Conservation (phyloP, 2,329 filamentous ascomycete genomes). For the Pseudogymnoascus sp. region DNA sequence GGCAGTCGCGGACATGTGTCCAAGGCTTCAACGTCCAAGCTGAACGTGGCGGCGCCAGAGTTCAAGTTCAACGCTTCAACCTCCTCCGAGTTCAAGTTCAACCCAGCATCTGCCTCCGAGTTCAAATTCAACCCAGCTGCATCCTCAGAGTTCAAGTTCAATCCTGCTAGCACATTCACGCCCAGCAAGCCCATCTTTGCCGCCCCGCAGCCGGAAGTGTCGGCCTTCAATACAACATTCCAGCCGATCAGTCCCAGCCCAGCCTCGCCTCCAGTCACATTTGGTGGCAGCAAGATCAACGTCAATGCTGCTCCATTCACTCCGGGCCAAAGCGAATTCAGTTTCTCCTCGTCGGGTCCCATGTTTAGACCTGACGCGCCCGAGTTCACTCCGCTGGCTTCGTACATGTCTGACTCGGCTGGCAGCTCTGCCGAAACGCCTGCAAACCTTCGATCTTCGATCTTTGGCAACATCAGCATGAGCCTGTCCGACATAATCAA, state of each 20-base stretch:
- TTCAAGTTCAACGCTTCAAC: constrained; percentile 61
- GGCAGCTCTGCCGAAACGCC: constrained; percentile 36
- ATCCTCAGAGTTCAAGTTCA: constrained; percentile 68
- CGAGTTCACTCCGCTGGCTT: constrained; percentile 57
- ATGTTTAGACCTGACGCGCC: constrained; percentile 71
- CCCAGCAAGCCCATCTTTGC: constrained; percentile 41
- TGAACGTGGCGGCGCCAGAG: constrained; percentile 84
- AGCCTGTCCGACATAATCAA: constrained; percentile 53
- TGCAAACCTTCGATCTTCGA: constrained; percentile 34
- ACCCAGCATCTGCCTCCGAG: constrained; percentile 48
- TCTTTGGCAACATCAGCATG: constrained; percentile 63
- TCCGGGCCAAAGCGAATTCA: constrained; percentile 56
- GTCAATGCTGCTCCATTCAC: constrained; percentile 63
- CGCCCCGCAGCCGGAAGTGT: constrained; percentile 39
- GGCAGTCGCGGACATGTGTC: constrained; percentile 50
- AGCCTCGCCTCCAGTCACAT: constrained; percentile 25
- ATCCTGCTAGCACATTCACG: constrained; percentile 44
- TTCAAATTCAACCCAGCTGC: constrained; percentile 79
- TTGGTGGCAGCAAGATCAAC: constrained; percentile 43
- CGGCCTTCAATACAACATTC: constrained; percentile 17
- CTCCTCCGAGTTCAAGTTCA: constrained; percentile 14
- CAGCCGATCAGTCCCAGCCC: constrained; percentile 19
- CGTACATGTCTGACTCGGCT: constrained; percentile 37
- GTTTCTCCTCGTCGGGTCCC: constrained; percentile 55
- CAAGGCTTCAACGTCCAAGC: constrained; percentile 63